Base-by-base conservation (phyloP, 2,329 filamentous ascomycete genomes). In the Trichoderma hamatum region DNA sequence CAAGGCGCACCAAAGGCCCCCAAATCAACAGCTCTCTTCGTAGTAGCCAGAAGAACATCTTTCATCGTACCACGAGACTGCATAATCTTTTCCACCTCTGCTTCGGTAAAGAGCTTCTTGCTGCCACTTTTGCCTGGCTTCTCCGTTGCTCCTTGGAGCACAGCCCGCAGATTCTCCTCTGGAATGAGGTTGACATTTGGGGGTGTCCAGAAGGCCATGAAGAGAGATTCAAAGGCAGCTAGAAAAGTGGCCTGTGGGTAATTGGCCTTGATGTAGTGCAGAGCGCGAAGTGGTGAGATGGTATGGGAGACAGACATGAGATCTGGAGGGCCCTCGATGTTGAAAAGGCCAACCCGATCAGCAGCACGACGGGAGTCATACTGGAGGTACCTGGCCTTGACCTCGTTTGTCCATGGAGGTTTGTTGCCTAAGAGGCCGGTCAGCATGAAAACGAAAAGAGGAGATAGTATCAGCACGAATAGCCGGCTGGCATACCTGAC, bases 1-100 rank as follows among this genome's bases (percentile, higher is more conserved):
- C 92, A 95, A 1, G 92, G 92, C 61, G 88, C 88, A 0, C 92
- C 92, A 78, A 92, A 95, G 0, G 92, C 92, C 0, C 92, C 92
- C 61, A 81, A 82, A 46, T 87, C 85, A 19, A 92, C 77, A 0
- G 87, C 90, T 72, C 84, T 83, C 70, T 87, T 83, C 21, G 91
- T 94, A 54, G 84, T 84, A 5, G 79, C 81, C 69, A 85, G 84
- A 32, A 93, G 79, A 34, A 71, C 72, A 11, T 77, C 75, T 76
- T 80, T 84, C 72, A 81, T 76, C 71, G 85, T 80, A 5, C 84
- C 81, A 26, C 82, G 83, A 7, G 84, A 87, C 3, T 79, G 75
- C 68, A 92, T 72, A 64, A 93, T 89, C 24, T 78, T 78, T 13
- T 81, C 75, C 1, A 89, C 84, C 58, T 93, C 84, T 2, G 80